These are phyloP conservation scores for Fabrea salina DNA, from an alignment of 169 alveolate species.

Conservation along the genomic window DNA sequence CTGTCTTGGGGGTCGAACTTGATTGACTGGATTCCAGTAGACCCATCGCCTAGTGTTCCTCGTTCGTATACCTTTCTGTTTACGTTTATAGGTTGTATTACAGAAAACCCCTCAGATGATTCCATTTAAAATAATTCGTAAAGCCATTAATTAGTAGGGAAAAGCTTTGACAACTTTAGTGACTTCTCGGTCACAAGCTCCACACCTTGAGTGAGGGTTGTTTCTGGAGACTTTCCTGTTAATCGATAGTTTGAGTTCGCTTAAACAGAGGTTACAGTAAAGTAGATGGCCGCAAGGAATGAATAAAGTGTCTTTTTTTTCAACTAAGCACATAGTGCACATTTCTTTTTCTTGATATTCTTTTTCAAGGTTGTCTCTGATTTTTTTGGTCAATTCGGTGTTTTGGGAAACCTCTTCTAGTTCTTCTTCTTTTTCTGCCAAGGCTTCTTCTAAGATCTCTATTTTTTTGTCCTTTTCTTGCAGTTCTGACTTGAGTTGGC, in stretches of 20 bases:
- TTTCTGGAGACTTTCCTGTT: neutral
- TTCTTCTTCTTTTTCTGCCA: neutral
- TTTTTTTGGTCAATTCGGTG: neutral
- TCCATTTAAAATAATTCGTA: conserved; percentile 26
- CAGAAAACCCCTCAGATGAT: neutral
- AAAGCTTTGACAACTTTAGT: neutral
- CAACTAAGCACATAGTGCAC: neutral
- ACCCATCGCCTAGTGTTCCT: neutral
- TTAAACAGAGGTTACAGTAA: neutral
- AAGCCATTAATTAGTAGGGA: neutral
- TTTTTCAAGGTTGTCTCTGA: neutral
- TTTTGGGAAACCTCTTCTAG: neutral
- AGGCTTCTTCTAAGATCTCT: neutral
- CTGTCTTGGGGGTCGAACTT: conserved; percentile 8
- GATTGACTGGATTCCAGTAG: conserved; percentile 1
- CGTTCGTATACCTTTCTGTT: neutral
- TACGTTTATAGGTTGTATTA: conserved; percentile 21
- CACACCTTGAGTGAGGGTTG: neutral
- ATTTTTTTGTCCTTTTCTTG: neutral
- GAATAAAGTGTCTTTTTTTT: neutral
- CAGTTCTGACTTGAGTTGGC: neutral
- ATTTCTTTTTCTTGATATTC: neutral
- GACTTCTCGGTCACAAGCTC: neutral
- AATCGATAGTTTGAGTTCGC: neutral
- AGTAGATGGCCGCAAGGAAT: neutral